A percentile compares a stretch with the other conserved stretches of the same genome.
phyloP scores from a whole-genome alignment of 352 stramenopile genomes.

The Detonula confervacea region DNA sequence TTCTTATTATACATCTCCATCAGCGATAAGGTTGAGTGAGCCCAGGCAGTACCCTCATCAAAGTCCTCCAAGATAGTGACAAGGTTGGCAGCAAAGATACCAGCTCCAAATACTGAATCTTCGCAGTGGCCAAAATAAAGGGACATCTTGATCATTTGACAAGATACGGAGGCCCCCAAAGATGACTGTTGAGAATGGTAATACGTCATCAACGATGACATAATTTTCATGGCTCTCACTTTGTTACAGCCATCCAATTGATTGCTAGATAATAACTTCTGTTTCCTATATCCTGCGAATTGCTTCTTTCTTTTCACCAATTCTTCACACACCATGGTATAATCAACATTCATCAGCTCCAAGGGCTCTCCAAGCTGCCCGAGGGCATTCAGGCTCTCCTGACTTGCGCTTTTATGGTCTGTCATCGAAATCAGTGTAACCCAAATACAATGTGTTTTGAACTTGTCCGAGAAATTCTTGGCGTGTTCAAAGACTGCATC shows the following conservation, averaged over 20 bases:
- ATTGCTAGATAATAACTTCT: conserved; percentile 13
- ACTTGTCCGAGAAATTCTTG: conserved; percentile 25
- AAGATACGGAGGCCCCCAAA: background rate
- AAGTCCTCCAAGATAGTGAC: conserved; percentile 18
- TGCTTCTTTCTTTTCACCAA: conserved; percentile 16
- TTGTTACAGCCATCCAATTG: conserved; percentile 27
- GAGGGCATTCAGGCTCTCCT: conserved; percentile 18
- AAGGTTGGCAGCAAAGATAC: conserved; percentile 7
- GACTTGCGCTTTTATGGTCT: conserved; percentile 17
- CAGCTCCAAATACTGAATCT: conserved; percentile 21
- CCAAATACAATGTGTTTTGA: conserved; percentile 29
- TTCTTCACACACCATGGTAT: conserved; percentile 4
- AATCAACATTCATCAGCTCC: conserved; percentile 12
- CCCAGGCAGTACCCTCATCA: conserved; percentile 17
- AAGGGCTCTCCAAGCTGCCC: conserved; percentile 25
- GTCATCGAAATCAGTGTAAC: conserved; percentile 18
- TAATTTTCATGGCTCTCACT: conserved; percentile 39
- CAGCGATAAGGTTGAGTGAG: conserved; percentile 11
- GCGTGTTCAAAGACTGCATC: conserved; percentile 26
- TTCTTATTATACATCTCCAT: conserved; percentile 14
- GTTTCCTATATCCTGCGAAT: conserved; percentile 6
- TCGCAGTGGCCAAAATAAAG: conserved; percentile 31
- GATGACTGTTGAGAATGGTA: conserved; percentile 16
- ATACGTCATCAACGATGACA: conserved; percentile 17
- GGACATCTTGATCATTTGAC: conserved; percentile 34